phyloP scores from a whole-genome alignment of 495 filamentous ascomycete species.

The Geoglossum glabrum region DNA sequence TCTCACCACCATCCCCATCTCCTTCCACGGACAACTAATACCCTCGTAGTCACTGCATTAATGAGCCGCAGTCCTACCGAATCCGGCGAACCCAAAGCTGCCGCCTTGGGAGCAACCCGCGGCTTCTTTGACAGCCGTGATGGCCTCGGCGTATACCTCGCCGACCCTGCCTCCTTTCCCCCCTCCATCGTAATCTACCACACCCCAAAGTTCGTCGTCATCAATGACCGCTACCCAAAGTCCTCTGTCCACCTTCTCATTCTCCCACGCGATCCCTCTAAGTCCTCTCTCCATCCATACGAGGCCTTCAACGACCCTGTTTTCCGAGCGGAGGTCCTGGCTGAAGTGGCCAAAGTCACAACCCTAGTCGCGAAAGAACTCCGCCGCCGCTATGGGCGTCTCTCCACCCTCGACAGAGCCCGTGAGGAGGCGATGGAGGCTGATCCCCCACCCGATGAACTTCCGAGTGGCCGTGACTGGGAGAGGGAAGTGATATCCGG shows the following conservation, averaged over 20 bases:
- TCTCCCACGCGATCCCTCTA: conserved; percentile 47
- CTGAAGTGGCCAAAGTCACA: conserved; percentile 39
- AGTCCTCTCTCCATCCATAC: conserved; percentile 50
- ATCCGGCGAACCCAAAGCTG: conserved; percentile 20
- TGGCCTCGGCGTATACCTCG: conserved; percentile 50
- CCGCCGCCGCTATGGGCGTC: conserved; percentile 42
- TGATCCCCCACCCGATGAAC: conserved; percentile 23
- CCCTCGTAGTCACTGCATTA: conserved; percentile 39
- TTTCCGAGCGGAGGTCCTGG: conserved; percentile 46
- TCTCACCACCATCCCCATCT: not conserved
- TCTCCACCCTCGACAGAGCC: conserved; percentile 37
- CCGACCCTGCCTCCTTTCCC: conserved; percentile 43
- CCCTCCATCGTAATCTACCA: conserved; percentile 43
- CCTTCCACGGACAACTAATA: not conserved
- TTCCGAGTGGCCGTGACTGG: conserved; percentile 64
- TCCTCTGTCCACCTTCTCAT: conserved; percentile 69
- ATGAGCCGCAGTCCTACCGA: conserved; percentile 34
- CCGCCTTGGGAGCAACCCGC: conserved; percentile 3
- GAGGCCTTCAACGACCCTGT: conserved; percentile 49
- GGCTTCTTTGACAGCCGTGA: conserved; percentile 29
- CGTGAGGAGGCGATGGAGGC: conserved; percentile 33
- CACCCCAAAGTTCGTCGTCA: conserved; percentile 51
- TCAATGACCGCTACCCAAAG: conserved; percentile 74
- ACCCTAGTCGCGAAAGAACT: conserved; percentile 54
- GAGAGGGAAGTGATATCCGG: conserved; percentile 53